phyloP scores from a whole-genome alignment of 1,139 yeast species.

The Diutina sp. region DNA sequence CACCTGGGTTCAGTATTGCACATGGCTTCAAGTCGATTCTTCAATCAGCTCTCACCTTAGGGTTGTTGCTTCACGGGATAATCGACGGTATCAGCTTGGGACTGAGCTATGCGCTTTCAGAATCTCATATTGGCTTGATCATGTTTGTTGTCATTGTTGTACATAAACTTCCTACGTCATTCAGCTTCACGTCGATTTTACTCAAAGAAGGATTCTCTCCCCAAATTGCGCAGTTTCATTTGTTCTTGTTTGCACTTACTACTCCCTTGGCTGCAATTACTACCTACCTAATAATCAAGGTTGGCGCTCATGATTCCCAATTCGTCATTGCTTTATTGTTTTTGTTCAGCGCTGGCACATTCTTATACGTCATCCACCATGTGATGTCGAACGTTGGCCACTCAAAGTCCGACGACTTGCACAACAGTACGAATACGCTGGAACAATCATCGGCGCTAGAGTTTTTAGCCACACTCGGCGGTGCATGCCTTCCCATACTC shows the following conservation, averaged over 20 bases:
- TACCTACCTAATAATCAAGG: constrained; percentile 26
- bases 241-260: constrained; percentile 13
- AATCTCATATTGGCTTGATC: constrained; percentile 32
- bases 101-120: constrained; percentile 37
- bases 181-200: constrained; percentile 51
- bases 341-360: constrained; percentile 62
- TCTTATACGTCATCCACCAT: constrained; percentile 57
- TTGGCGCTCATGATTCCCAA: constrained; percentile 17
- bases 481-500: constrained; percentile 12
- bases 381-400: constrained; percentile 29
- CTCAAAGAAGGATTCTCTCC: constrained; percentile 20
- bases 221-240: constrained; percentile 24
- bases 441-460: constrained; percentile 6
- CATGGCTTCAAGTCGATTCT: constrained; percentile 1
- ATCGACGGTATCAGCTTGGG: constrained; percentile 74
- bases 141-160: constrained; percentile 48
- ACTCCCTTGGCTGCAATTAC: constrained; percentile 42
- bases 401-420: constrained; percentile 5
- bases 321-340: constrained; percentile 39
- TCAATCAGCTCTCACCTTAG: constrained; percentile 37
- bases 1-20: neutral
- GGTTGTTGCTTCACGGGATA: constrained; percentile 52
- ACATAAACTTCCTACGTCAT: constrained; percentile 69
- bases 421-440: constrained; percentile 3
- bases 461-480: constrained; percentile 9